phyloP scores from a whole-genome alignment of 768 basidiomycete species.

The Suillus placidus region DNA sequence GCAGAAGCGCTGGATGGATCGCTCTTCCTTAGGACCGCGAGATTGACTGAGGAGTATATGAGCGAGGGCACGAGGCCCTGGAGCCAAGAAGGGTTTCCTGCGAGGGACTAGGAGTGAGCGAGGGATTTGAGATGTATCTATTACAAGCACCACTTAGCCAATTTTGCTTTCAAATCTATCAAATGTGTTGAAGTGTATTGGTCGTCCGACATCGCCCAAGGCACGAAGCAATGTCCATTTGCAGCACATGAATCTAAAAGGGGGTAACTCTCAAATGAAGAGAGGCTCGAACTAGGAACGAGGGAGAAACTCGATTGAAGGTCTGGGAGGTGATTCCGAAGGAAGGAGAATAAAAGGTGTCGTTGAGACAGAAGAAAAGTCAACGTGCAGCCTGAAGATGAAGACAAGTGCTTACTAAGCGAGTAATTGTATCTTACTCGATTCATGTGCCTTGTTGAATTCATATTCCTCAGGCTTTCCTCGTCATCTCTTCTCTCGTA shows the following conservation, averaged over 20 bases:
- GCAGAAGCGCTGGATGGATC: constrained; percentile 39
- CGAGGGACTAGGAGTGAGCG: neutral
- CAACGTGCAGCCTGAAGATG: no score
- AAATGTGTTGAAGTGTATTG: neutral
- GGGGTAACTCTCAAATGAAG: no score
- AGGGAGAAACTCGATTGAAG: neutral
- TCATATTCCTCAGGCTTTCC: no score
- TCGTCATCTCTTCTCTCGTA: no score
- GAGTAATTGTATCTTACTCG: no score
- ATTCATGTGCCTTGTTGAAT: no score
- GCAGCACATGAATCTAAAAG: no score
- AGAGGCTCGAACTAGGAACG: no score
- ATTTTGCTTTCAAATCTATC: neutral
- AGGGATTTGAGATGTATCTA: neutral
- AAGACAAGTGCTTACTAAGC: no score
- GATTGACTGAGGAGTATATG: constrained; percentile 33
- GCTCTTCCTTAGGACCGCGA: constrained; percentile 34
- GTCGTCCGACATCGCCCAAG: neutral
- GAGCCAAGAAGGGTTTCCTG: constrained; percentile 30
- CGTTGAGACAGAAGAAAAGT: no score
- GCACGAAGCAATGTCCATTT: neutral
- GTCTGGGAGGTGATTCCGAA: neutral
- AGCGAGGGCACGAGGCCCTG: constrained; percentile 30
- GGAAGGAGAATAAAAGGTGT: no score
- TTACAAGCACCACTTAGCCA: neutral